Percentiles rank a stretch among this genome's conserved stretches.
Evolutionary conservation across 2,329 filamentous ascomycete genomes (phyloP).

Genomic region (Monilinia aucupariae): DNA sequence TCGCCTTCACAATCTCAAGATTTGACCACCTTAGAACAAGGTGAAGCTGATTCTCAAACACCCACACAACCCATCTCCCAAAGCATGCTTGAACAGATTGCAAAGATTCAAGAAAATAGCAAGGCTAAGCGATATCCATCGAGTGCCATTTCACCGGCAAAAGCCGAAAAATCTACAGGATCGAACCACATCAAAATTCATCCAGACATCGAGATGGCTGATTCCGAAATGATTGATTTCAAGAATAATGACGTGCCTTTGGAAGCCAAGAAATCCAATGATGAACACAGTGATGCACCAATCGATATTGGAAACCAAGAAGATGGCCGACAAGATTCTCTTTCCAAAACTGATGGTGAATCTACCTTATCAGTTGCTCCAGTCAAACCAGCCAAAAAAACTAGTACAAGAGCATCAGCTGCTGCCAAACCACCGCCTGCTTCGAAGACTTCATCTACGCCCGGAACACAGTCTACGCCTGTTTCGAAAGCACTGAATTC

Average conservation of each 20-base stretch:
- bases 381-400: not conserved
- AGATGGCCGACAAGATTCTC: not conserved
- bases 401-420: not conserved
- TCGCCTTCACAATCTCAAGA: not conserved
- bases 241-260: not conserved
- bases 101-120: not conserved
- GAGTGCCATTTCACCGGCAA: not conserved
- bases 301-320: constrained; percentile 3
- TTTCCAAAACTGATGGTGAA: not conserved
- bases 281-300: not conserved
- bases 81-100: not conserved
- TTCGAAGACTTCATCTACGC: not conserved
- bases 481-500: not conserved
- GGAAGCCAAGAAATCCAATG: not conserved
- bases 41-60: not conserved
- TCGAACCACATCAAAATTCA: too few species aligned
- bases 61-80: not conserved
- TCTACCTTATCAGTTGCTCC: not conserved
- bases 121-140: not conserved
- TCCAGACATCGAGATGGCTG: not conserved
- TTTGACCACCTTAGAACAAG: not conserved
- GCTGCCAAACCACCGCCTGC: not conserved
- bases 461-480: not conserved
- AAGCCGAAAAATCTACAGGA: not conserved
- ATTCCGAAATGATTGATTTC: not conserved